Conservation (phyloP, 1,284 basidiomycete species). For the Mycena sp. region DNA sequence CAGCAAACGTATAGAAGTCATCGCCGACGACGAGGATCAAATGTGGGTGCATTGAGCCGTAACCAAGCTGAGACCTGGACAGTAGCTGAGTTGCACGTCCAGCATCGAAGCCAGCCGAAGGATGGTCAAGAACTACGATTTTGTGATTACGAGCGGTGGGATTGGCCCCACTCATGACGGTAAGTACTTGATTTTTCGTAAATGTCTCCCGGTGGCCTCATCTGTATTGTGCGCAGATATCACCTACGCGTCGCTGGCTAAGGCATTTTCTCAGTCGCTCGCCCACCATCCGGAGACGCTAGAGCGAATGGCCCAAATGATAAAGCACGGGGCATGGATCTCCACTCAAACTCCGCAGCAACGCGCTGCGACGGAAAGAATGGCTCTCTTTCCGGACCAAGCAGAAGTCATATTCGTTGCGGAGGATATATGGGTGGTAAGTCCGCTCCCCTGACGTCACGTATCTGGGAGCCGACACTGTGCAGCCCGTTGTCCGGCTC, state of each 20-base stretch:
- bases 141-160: conserved; percentile 88
- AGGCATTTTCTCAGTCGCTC: conserved; percentile 83
- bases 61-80: neutral
- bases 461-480: neutral
- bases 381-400: conserved; percentile 85
- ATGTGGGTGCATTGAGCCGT: conserved; percentile 66
- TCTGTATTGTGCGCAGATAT: conserved; percentile 66
- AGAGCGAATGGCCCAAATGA: conserved; percentile 76
- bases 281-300: conserved; percentile 86
- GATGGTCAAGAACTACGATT: conserved; percentile 86
- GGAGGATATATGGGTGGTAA: conserved; percentile 85
- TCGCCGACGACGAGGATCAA: conserved; percentile 89
- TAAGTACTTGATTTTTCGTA: conserved; percentile 43
- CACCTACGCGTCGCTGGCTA: conserved; percentile 88
- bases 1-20: conserved; percentile 91
- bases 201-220: neutral
- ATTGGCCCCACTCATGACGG: conserved; percentile 84
- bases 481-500: conserved; percentile 83
- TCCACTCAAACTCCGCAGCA: conserved; percentile 76
- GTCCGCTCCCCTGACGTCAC: conserved; percentile 34
- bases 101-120: conserved; percentile 87
- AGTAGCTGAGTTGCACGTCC: conserved; percentile 11
- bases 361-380: conserved; percentile 75
- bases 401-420: conserved; percentile 81
- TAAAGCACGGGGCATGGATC: conserved; percentile 65